Evolutionary conservation across 1,139 yeast species (phyloP), one percentile per base, ranked within the genome.

Genomic region (Lodderomyces oxycetoniae): DNA sequence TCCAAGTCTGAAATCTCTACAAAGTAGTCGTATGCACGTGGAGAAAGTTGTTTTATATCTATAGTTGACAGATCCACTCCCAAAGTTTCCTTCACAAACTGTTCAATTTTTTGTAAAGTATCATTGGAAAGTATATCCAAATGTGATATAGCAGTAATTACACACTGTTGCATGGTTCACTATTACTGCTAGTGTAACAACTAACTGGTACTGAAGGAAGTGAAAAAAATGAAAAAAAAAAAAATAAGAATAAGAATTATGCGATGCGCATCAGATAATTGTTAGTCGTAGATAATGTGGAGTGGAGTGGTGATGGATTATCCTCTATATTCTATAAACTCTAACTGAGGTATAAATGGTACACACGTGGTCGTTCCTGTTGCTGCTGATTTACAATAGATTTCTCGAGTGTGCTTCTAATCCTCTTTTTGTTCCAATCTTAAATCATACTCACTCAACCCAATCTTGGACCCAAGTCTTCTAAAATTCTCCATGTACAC

Each of bases 401-500:
- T n/a, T n/a, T n/a, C n/a, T n/a, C n/a, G n/a, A n/a, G n/a, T n/a
- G n/a, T n/a, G n/a, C n/a, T n/a, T n/a, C n/a, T n/a, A n/a, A n/a
- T n/a, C n/a, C n/a, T n/a, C n/a, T n/a, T n/a, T 25, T 22, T 22
- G 13, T 5, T 42, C 55, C 29, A 42, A 32, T 41, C 70, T 54
- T 43, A 67, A 63, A 39, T 68, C 71, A 40, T 53, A 67, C 44
- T 68, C 74, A 51, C 93, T 79, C 40, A 86, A 66, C 7, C 97
- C 97, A 36, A 89, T 73, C 8, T 59, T 59, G 11, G 74, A 71
- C 14, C 96, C 96, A 33, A 84, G 71, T 44, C 66, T 63, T 33
- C 71, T 65, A 49, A 83, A 89, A 47, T 87, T 76, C 29, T 66
- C 57, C 61, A 80, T 52, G 49, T 84, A 83, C 34, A 63, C 66